Evolutionary conservation across 1,284 basidiomycete species (phyloP), one percentile per base, ranked within the genome.

Genomic region (Tilletia horrida): DNA sequence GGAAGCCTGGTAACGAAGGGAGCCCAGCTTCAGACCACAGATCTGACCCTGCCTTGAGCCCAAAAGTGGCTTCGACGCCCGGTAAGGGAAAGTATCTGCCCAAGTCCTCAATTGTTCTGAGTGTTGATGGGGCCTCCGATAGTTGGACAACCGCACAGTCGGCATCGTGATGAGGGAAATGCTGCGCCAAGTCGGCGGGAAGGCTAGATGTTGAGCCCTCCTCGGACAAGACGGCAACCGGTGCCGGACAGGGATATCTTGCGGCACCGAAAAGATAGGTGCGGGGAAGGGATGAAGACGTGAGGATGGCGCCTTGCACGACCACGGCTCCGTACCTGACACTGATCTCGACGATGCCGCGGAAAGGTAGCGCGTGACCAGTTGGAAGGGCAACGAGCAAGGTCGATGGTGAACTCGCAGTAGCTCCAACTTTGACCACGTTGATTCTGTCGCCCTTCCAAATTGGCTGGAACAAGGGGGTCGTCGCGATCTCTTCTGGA

Each of bases 131-230:
- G 18, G 29, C 55, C 25, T 31, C 23, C 14, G 55, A 31, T 6
- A 59, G 55, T 31, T 59, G 25, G 29, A 59, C 25, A 40, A 59
- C 16, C 27, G 23, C 23, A 31, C 55, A 59, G 25, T 59, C 55
- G 11, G 25, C 14, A 2, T 25, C 29, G 16, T 25, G 31, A 25
- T 31, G 25, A 2, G 55, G 55, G 6, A 59, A 21, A 27, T 31
- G 29, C 14, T 31, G 7, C 18, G 8, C 18, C 11, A 59, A 59
- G 13, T 59, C 55, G 8, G 23, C 50, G 13, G 50, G 21, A 27
- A 52, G 50, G 25, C 29, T 29, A 8, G 55, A 59, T 16, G 55
- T 6, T 31, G 55, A 18, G 25, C 25, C 55, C 11, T 52, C 13
- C 2, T 11, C n/a, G 23, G 27, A 18, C 2, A 18, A 25, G 55